Evolutionary conservation across 1,284 basidiomycete species (phyloP).

Genomic region (Hymenochaete sp.): DNA sequence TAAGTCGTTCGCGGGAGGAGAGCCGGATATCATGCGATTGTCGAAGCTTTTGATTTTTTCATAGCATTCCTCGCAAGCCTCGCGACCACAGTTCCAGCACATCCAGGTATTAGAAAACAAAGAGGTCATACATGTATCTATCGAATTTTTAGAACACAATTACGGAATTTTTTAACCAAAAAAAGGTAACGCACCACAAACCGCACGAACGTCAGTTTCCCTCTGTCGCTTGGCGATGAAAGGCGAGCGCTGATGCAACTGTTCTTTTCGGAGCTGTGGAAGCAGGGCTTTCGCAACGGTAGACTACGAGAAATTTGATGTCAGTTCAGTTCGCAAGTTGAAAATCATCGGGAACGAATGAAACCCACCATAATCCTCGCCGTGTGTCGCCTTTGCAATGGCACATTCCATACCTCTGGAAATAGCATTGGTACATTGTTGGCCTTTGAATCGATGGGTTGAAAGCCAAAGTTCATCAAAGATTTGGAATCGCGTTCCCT

Average conservation of each 20-base stretch:
- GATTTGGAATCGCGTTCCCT: constrained; percentile 48
- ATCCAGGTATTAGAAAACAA: constrained; percentile 87
- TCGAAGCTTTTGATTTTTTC: no score
- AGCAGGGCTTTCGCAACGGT: constrained; percentile 66
- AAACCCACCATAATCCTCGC: constrained; percentile 48
- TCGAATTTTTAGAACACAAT: neutral
- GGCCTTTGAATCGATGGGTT: constrained; percentile 40
- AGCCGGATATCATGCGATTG: constrained; percentile 51
- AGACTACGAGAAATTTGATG: constrained; percentile 28
- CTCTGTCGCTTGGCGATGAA: constrained; percentile 63
- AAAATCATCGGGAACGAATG: no score
- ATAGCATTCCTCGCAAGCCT: constrained; percentile 82
- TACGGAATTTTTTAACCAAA: neutral
- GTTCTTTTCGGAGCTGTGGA: constrained; percentile 60
- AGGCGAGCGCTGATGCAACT: constrained; percentile 53
- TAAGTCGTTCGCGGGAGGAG: constrained; percentile 35
- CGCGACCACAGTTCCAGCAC: constrained; percentile 83
- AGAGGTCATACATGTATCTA: constrained; percentile 88
- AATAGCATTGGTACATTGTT: constrained; percentile 56
- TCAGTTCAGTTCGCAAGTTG: no score
- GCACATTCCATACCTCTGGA: constrained; percentile 57
- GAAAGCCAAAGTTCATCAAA: constrained; percentile 59
- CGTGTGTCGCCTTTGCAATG: constrained; percentile 40
- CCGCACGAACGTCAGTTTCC: constrained; percentile 72
- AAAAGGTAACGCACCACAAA: constrained; percentile 57